A percentile compares a stretch with the other conserved stretches of the same genome.
phyloP scores from a whole-genome alignment of 2,329 filamentous ascomycete genomes.

The Cadophora luteo-olivacea region DNA sequence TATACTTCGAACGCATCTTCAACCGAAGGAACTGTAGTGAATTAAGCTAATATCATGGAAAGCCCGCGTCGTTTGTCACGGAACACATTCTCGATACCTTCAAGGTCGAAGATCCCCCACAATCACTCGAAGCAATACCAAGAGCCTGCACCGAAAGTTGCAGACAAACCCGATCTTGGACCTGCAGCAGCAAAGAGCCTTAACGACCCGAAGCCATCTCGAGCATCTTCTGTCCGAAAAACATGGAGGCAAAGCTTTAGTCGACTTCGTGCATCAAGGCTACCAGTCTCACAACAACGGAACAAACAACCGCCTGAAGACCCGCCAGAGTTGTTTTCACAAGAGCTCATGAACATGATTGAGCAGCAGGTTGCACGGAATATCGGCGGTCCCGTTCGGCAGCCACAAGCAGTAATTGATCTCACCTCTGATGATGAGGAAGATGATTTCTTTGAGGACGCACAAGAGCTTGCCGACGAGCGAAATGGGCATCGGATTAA shows the following conservation, averaged over 20 bases:
- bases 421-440: slow-evolving; percentile 22
- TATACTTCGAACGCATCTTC: background rate
- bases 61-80: background rate
- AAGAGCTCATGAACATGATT: background rate
- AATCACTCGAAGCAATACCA: background rate
- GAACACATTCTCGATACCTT: background rate
- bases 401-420: slow-evolving; percentile 13
- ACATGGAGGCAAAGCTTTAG: background rate
- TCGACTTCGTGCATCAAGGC: background rate
- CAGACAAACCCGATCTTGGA: background rate
- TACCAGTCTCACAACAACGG: background rate
- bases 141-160: background rate
- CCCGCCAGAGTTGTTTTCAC: background rate
- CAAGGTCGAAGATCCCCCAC: background rate
- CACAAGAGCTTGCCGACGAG: background rate
- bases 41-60: slow-evolving; percentile 10
- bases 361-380: background rate
- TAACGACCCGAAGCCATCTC: background rate
- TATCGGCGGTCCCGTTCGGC: background rate
- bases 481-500: background rate
- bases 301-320: background rate
- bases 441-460: slow-evolving; percentile 1
- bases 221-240: background rate
- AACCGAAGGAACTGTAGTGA: background rate
- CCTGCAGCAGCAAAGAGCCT: background rate